These are phyloP conservation scores for Patellaria atrata DNA, from an alignment of 495 filamentous ascomycete species.

Conservation along the genomic window DNA sequence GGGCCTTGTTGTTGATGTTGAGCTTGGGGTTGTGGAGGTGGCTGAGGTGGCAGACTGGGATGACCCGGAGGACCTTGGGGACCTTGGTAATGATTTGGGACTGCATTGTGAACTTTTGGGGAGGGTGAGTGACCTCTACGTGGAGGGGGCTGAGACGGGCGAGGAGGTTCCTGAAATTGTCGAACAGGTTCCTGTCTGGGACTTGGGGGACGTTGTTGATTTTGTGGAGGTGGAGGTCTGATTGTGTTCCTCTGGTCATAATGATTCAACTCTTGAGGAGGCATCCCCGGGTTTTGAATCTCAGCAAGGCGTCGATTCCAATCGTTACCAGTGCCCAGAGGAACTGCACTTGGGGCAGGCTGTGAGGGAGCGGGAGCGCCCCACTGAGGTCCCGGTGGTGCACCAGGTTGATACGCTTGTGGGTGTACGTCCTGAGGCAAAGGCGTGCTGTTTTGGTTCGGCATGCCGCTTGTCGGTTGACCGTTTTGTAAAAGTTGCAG, in stretches of 20 bases:
- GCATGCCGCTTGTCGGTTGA: slow-evolving; percentile 55
- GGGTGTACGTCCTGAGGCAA: slow-evolving; percentile 69
- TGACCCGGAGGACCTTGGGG: slow-evolving; percentile 37
- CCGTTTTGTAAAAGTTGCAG: slow-evolving; percentile 69
- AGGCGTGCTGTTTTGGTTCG: slow-evolving; percentile 50
- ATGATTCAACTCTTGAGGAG: slow-evolving; percentile 51
- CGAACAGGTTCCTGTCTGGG: slow-evolving; percentile 53
- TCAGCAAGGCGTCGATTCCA: slow-evolving; percentile 71
- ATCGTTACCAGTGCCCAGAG: slow-evolving; percentile 35
- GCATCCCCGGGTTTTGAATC: slow-evolving; percentile 50
- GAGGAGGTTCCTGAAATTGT: slow-evolving; percentile 57
- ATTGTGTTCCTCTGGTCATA: slow-evolving; percentile 63
- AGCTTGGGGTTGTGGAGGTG: slow-evolving; percentile 23
- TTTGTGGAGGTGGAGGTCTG: slow-evolving; percentile 37
- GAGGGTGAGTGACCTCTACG: slow-evolving; percentile 43
- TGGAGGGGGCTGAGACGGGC: slow-evolving; percentile 35
- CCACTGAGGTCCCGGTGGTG: slow-evolving; percentile 67
- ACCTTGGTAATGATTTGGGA: slow-evolving; percentile 47
- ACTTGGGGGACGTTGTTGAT: slow-evolving; percentile 41
- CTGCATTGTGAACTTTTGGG: slow-evolving; percentile 42
- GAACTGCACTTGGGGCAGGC: slow-evolving; percentile 39
- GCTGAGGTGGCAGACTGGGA: slow-evolving; percentile 46
- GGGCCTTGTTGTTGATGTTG: slow-evolving; percentile 28
- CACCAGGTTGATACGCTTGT: slow-evolving; percentile 30
- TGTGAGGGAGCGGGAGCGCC: slow-evolving; percentile 42